Evolutionary conservation across 2,329 filamentous ascomycete genomes (phyloP), one percentile per base, ranked within the genome.

Genomic region (Sporothrix curviconia): DNA sequence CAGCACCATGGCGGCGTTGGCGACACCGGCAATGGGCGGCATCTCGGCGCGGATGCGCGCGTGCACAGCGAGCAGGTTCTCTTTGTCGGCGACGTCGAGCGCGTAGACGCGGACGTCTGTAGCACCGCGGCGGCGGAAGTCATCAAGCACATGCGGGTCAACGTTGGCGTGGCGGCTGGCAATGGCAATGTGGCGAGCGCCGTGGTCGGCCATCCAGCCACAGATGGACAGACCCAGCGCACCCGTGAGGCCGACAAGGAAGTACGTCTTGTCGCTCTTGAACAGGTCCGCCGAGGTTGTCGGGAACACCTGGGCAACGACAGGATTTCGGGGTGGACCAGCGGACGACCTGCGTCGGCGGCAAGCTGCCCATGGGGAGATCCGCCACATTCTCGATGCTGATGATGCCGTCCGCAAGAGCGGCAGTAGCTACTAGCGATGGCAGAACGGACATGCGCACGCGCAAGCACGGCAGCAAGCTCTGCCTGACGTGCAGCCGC

Each of bases 231-330:
- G 71, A 6, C 78, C 78, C 11, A 81, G 69, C 24, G 77, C 78
- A 34, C 78, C 78, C 0, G 76, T 77, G n/a, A 78, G 76, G 14
- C 78, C 78, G 17, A 80, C 72, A 37, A 81, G 70, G 50, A 81
- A 66, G 62, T 81, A 81, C 0, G 76, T 76, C 3, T 72, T 74
- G 58, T 79, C 70, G 1, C 64, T 54, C 43, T 69, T 70, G 67
- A 1, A 68, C 66, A 4, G 72, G 59, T 1, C 70, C 70, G 14
- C 70, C 61, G 4, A 74, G 62, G 12, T 67, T 57, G 58, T 74
- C 72, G 0, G 71, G 71, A 50, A 64, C 64, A 46, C 69, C 50
- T 36, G 47, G 8, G 49, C 57, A 12, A 24, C 6, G 15, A 55
- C 57, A 2, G 57, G 24, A 7, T 5, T 11, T 7, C 28, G 11